phyloP scores from a whole-genome alignment of 768 basidiomycete genomes.

The Mycena rosella region DNA sequence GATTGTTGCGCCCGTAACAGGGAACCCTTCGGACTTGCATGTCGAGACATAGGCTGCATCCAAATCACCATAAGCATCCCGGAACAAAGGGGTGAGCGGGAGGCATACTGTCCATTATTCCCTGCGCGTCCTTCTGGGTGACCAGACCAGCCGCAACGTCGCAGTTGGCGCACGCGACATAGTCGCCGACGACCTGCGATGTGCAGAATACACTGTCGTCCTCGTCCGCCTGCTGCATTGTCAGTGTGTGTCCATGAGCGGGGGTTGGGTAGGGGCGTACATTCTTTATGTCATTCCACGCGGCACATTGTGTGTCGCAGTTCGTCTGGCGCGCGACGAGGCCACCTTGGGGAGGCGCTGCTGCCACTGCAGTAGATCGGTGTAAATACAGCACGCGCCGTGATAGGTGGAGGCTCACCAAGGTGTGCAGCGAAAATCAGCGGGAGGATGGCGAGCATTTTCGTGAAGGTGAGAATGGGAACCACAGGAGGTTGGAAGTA shows the following conservation, averaged over 20 bases:
- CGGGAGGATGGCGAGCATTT: neutral
- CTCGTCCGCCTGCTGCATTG: neutral
- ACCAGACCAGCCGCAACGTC: neutral
- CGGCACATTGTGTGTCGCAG: no score
- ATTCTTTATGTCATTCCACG: no score
- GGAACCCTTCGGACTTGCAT: no score
- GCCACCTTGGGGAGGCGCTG: neutral
- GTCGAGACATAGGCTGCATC: no score
- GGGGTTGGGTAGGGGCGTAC: no score
- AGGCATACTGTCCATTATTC: conserved; percentile 4
- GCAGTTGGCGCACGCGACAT: conserved; percentile 7
- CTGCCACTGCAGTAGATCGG: conserved; percentile 1
- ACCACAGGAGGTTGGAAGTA: neutral
- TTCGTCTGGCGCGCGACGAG: neutral
- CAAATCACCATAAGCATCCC: no score
- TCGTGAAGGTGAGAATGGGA: no score
- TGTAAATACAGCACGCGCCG: no score
- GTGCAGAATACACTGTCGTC: neutral
- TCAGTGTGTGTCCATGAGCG: no score
- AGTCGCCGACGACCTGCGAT: conserved; percentile 8
- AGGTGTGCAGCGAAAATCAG: neutral
- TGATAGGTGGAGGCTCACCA: neutral
- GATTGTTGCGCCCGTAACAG: no score
- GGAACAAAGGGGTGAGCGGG: no score
- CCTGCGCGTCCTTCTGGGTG: neutral